phyloP scores from a whole-genome alignment of 78 protist species.

The Dictyostelium brefeldianum region DNA sequence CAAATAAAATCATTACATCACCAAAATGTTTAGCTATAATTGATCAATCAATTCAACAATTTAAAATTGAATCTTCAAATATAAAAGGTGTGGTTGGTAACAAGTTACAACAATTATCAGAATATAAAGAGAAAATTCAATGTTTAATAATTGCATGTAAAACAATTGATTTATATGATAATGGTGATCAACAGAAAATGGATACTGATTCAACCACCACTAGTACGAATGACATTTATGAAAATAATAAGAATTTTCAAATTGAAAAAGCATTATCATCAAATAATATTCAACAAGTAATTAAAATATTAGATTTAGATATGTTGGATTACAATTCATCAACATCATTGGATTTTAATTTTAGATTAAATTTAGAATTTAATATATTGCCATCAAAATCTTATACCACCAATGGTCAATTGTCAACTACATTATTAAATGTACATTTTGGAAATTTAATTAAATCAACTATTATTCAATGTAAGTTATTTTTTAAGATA shows the following conservation, averaged over 20 bases:
- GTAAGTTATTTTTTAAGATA: background rate
- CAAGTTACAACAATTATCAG: background rate
- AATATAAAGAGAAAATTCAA: background rate
- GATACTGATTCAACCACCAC: background rate
- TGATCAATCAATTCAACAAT: background rate
- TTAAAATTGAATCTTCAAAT: background rate
- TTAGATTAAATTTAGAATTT: constrained; percentile 2
- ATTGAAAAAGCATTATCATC: constrained; percentile 15
- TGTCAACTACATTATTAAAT: background rate
- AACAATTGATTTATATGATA: constrained; percentile 36
- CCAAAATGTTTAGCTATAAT: background rate
- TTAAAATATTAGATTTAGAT: constrained; percentile 4
- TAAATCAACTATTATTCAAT: background rate
- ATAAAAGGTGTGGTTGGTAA: constrained; percentile 16
- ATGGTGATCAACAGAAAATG: background rate
- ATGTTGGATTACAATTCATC: background rate
- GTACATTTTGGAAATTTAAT: constrained; percentile 3
- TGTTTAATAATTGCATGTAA: constrained; percentile 35
- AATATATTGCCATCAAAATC: background rate
- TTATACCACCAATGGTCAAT: background rate
- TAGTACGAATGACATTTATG: background rate
- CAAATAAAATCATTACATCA: background rate
- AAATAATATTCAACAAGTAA: background rate
- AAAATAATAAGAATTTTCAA: background rate
- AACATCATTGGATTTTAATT: background rate